Evolutionary conservation across 2,329 filamentous ascomycete genomes (phyloP).

Genomic region (Cercospora janseana): DNA sequence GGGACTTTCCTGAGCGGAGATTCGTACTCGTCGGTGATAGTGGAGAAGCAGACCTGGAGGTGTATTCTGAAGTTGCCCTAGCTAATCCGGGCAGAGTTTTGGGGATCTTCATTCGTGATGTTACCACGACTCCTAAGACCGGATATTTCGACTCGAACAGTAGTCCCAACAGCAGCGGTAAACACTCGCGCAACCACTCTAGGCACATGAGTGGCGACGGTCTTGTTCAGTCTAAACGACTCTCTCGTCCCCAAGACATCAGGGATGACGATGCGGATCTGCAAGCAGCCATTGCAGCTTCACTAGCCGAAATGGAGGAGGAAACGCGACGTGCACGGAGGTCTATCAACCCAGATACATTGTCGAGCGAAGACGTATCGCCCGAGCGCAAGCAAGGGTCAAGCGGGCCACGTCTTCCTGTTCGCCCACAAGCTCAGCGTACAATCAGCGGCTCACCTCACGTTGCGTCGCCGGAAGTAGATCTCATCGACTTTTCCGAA

Average conservation of each 20-base stretch:
- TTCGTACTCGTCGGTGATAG: constrained; percentile 95
- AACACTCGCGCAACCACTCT: constrained; percentile 34
- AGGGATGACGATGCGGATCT: constrained; percentile 51
- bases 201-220: constrained; percentile 34
- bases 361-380: constrained; percentile 9
- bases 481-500: constrained; percentile 52
- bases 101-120: constrained; percentile 90
- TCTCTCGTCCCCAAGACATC: constrained; percentile 36
- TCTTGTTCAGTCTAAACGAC: constrained; percentile 34
- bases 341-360: constrained; percentile 40
- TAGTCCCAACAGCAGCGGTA: constrained; percentile 34
- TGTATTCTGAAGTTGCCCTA: constrained; percentile 89
- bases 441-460: not conserved
- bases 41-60: constrained; percentile 93
- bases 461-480: constrained; percentile 34
- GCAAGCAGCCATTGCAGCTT: constrained; percentile 49
- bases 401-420: constrained; percentile 3
- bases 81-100: constrained; percentile 79
- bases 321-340: constrained; percentile 38
- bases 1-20: constrained; percentile 82
- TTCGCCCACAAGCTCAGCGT: constrained; percentile 3
- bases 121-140: constrained; percentile 69
- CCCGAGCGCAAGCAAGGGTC: constrained; percentile 3
- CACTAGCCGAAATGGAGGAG: constrained; percentile 46
- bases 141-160: constrained; percentile 74